These are phyloP conservation scores for Helichrysum umbraculigerum DNA, from an alignment of 129 eudicot species.

Conservation along the genomic window DNA sequence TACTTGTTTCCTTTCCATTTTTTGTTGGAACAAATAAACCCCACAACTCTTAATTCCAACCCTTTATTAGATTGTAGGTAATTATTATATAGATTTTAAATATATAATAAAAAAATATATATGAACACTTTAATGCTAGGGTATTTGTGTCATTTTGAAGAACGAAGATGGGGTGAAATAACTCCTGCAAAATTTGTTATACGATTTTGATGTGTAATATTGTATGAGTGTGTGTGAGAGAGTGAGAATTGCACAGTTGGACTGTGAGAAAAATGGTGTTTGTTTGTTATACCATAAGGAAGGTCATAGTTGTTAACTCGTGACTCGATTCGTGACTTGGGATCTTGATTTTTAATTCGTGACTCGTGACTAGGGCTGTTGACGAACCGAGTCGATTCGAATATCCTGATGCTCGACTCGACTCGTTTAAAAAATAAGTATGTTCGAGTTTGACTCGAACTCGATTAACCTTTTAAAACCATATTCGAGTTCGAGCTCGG, in stretches of 20 bases:
- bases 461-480: no score
- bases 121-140: conserved; percentile 5
- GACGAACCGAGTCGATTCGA: no score
- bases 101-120: background rate
- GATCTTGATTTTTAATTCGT: no score
- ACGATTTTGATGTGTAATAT: conserved; percentile 20
- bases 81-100: background rate
- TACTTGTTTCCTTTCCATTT: conserved; percentile 65
- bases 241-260: conserved; percentile 20
- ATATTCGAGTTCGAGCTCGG: no score
- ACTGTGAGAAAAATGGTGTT: conserved; percentile 25
- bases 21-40: background rate
- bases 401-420: no score
- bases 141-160: conserved; percentile 21
- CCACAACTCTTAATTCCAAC: background rate
- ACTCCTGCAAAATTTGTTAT: conserved; percentile 16
- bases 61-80: background rate
- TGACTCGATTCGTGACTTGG: no score
- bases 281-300: background rate
- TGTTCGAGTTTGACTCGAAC: no score
- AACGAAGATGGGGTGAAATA: conserved; percentile 18
- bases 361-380: no score
- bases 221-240: background rate
- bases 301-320: no score
- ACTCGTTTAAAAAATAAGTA: no score